Evolutionary conservation across 129 eudicot genomes (phyloP).

Genomic region (Scalesia atractyloides): DNA sequence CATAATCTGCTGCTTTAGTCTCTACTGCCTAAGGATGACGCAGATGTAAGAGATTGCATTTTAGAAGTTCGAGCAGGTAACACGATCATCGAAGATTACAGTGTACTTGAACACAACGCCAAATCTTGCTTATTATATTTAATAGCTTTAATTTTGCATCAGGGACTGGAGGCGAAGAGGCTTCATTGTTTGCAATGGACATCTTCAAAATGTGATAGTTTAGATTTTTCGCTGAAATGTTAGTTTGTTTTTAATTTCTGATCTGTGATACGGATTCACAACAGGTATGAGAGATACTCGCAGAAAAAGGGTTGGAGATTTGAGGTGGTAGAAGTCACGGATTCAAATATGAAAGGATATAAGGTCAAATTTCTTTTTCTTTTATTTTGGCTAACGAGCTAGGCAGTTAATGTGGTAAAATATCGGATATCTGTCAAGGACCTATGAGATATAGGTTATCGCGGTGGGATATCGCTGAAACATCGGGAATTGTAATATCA

Average conservation of each 20-base stretch:
- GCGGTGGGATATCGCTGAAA: too few species aligned
- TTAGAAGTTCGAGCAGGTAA: constrained; percentile 97
- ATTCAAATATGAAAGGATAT: constrained; percentile 84
- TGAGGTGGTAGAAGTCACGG: constrained; percentile 78
- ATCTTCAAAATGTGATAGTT: constrained; percentile 76
- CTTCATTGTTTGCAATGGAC: constrained; percentile 95
- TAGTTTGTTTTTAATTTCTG: too few species aligned
- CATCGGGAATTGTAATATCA: too few species aligned
- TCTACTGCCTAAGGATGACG: constrained; percentile 93
- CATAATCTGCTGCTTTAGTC: constrained; percentile 64
- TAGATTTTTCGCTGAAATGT: constrained; percentile 1
- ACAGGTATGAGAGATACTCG: constrained; percentile 90
- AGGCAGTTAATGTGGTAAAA: too few species aligned
- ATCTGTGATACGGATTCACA: constrained; percentile 10
- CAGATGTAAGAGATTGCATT: constrained; percentile 95
- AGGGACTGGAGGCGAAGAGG: constrained; percentile 99
- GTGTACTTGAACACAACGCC: not conserved
- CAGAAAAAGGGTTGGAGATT: constrained; percentile 89
- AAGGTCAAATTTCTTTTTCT: constrained; percentile 49
- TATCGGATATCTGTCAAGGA: too few species aligned
- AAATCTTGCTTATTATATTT: not conserved
- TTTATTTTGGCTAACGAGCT: not conserved
- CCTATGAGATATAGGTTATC: too few species aligned
- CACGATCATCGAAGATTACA: not conserved
- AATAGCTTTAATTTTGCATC: constrained; percentile 20